Base-by-base conservation (phyloP, 2,329 filamentous ascomycete genomes). In the Chaetomiaceae sp. region DNA sequence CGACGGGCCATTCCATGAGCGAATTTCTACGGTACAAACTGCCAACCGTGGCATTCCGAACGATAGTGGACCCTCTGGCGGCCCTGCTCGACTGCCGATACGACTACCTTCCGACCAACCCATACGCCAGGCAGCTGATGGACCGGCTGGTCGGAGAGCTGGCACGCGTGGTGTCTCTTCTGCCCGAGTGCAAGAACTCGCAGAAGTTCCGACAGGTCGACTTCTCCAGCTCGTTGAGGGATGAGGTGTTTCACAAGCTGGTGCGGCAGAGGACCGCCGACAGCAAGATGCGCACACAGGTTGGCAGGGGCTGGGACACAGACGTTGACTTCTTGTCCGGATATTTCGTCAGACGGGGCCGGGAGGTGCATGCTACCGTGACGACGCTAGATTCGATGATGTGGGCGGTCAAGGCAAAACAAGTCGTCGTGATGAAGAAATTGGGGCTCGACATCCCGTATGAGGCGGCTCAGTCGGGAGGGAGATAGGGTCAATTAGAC, bases 291-390 rank as follows among this genome's bases (percentile, higher is more conserved):
- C 72, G 88, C 5, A 76, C 79, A 48, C 82, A 86, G 62, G 73
- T 91, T 11, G 71, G 80, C 10, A 67, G 70, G 1, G 86, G 87
- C 1, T 71, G 73, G 56, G 71, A 75, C 53, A 90, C 89, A 0
- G 90, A 96, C 63, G 80, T 96, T 36, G 82, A 91, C 41, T 95
- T 86, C 64, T 80, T 92, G 61, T 96, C 95, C 66, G 92, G 91
- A 0, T 99, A 92, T 71, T 86, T 99, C 55, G 77, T 95, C 29
- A 77, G 75, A 46, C 79, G 86, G 36, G 94, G 87, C 0, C 77
- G 81, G 61, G 80, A 88, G 65, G 63, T 91, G 55, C 88, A 89
- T 1, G 74, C 96, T n/a, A 74, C 80, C 46, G 75, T 85, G 56
- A 94, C 95, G 65, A 45, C 53, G 16, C 50, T 63, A 6, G 84